A percentile compares a stretch with the other conserved stretches of the same genome.
Conservation (phyloP, 1,139 yeast species). For the Diutina siamensis region DNA sequence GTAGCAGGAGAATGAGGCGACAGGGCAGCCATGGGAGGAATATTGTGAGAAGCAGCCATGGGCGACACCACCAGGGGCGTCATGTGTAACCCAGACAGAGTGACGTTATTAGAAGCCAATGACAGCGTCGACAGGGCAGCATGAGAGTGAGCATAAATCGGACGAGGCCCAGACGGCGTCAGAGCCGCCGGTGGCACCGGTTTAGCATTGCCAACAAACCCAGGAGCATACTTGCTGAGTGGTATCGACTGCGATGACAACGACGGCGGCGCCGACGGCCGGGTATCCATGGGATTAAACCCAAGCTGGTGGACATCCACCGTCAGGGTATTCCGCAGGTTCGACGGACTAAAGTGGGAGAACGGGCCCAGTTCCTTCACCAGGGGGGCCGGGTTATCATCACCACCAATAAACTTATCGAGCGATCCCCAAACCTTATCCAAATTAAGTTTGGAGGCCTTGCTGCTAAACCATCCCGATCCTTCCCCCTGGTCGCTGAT, state of each 20-base stretch:
- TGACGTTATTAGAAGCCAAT: background rate
- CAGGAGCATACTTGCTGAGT: constrained; percentile 2
- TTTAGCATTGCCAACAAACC: background rate
- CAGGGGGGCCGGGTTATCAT: constrained; percentile 32
- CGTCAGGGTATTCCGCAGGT: constrained; percentile 42
- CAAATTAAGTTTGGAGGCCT: constrained; percentile 62
- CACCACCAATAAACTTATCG: constrained; percentile 85
- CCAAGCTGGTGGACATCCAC: constrained; percentile 23
- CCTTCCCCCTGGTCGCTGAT: constrained; percentile 31
- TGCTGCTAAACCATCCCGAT: constrained; percentile 50
- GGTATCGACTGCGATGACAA: background rate
- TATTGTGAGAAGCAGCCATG: background rate
- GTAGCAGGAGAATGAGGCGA: background rate
- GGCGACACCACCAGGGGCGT: background rate
- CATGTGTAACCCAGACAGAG: background rate
- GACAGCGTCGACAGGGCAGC: constrained; percentile 2
- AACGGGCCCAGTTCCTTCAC: constrained; percentile 46
- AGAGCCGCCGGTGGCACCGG: background rate
- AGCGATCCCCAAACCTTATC: constrained; percentile 84
- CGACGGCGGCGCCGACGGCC: background rate
- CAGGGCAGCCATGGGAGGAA: background rate
- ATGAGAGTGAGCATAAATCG: background rate
- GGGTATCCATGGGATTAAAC: constrained; percentile 3
- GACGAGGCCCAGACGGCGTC: background rate
- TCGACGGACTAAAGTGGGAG: constrained; percentile 60